Percentiles rank a stretch among this genome's conserved stretches.
These are phyloP conservation scores for Trypanosoma platydactyli DNA, from an alignment of 208 protist genomes.

Conservation along the genomic window DNA sequence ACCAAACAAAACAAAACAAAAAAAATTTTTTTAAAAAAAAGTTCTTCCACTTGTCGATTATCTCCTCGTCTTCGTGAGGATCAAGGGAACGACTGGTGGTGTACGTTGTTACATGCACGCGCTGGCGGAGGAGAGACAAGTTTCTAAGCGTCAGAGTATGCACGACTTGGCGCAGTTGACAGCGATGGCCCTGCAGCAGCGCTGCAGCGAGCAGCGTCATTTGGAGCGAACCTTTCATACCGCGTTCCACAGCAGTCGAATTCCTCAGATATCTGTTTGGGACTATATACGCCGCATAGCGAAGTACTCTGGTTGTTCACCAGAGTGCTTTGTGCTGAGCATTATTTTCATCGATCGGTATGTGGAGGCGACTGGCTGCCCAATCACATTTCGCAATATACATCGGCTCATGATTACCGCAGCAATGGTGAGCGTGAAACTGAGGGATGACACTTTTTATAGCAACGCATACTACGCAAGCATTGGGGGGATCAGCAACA, in stretches of 20 bases:
- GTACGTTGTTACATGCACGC: conserved; percentile 8
- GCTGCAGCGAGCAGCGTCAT: conserved; percentile 45
- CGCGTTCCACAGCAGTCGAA: conserved; percentile 71
- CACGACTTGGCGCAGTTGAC: conserved; percentile 48
- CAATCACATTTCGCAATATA: conserved; percentile 68
- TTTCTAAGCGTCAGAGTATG: conserved; percentile 23
- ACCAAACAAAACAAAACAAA: too few relatives aligned
- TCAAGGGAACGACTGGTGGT: not conserved
- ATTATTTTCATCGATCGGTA: conserved; percentile 93
- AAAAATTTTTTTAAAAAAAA: conserved; percentile 4
- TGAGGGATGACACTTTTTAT: conserved; percentile 83
- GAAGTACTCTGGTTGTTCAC: conserved; percentile 87
- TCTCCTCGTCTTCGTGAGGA: conserved; percentile 2
- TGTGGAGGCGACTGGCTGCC: conserved; percentile 43
- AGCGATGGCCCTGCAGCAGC: conserved; percentile 61
- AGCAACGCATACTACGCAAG: conserved; percentile 81
- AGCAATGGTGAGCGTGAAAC: conserved; percentile 76
- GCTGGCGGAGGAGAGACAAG: not conserved
- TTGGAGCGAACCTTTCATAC: conserved; percentile 30
- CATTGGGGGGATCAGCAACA: conserved; percentile 64
- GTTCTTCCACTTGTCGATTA: too few relatives aligned
- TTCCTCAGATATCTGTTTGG: conserved; percentile 81
- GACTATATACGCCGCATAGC: conserved; percentile 91
- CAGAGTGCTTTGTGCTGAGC: conserved; percentile 91
- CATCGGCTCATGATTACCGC: conserved; percentile 74